These are phyloP conservation scores for Barnettozyma botsteinii DNA, from an alignment of 805 yeast species.

Conservation along the genomic window DNA sequence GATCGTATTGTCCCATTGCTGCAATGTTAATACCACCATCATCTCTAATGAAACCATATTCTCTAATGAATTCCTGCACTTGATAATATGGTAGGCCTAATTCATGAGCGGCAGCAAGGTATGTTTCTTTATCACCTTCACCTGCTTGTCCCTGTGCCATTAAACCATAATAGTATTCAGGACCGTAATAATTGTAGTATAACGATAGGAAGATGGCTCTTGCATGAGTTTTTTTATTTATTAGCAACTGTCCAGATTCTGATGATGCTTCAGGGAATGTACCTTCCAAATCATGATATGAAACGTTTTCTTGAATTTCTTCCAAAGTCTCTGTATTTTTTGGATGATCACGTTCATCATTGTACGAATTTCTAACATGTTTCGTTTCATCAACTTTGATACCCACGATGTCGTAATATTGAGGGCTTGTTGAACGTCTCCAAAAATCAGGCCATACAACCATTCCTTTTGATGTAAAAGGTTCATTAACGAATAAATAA, in stretches of 20 bases:
- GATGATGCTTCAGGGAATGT: constrained; percentile 65
- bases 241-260: constrained; percentile 62
- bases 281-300: constrained; percentile 61
- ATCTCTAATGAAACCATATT: constrained; percentile 39
- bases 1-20: constrained; percentile 54
- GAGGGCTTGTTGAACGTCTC: constrained; percentile 61
- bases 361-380: constrained; percentile 24
- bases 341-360: constrained; percentile 32
- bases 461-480: constrained; percentile 34
- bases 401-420: constrained; percentile 50
- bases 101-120: constrained; percentile 60
- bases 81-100: constrained; percentile 46
- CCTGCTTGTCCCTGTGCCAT: constrained; percentile 61
- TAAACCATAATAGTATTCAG: constrained; percentile 51
- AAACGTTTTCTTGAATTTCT: constrained; percentile 31
- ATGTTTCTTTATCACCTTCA: constrained; percentile 82
- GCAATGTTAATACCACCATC: constrained; percentile 37
- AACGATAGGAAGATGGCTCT: constrained; percentile 51
- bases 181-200: constrained; percentile 64
- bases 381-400: constrained; percentile 31
- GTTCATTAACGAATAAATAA: constrained; percentile 33
- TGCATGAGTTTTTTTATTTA: constrained; percentile 53
- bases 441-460: constrained; percentile 68
- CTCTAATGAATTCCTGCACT: constrained; percentile 45
- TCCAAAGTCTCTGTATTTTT: constrained; percentile 12